Evolutionary conservation across 306 rosid genomes (phyloP).

Genomic region (Vigna reflexopilosa): DNA sequence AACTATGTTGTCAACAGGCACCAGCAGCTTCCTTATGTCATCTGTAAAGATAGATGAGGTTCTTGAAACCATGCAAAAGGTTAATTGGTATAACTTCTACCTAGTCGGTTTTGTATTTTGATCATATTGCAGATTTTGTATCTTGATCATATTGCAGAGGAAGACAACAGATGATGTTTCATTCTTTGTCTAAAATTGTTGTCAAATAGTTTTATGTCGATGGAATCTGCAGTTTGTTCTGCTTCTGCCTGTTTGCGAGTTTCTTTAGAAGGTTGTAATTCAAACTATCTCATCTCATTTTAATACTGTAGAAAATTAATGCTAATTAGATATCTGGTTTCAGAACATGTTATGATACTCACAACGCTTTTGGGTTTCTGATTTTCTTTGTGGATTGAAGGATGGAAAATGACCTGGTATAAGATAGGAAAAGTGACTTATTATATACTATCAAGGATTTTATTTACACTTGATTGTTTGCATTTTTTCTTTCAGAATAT

Average conservation of each 20-base stretch:
- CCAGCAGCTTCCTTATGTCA: constrained; percentile 2
- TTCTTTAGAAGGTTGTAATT: constrained; percentile 54
- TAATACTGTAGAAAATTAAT: constrained; percentile 42
- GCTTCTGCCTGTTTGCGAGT: constrained; percentile 25
- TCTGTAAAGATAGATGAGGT: constrained; percentile 52
- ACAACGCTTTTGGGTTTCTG: constrained; percentile 18
- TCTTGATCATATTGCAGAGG: constrained; percentile 32
- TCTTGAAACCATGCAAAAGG: constrained; percentile 21
- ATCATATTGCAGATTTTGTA: constrained; percentile 32
- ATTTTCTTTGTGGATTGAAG: background rate
- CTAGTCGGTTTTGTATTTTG: constrained; percentile 26
- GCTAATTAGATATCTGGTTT: constrained; percentile 46
- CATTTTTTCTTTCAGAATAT: background rate
- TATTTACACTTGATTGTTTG: background rate
- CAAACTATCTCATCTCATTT: constrained; percentile 39
- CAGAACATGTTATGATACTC: constrained; percentile 29
- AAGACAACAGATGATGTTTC: constrained; percentile 37
- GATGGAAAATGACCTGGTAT: background rate
- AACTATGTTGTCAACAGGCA: constrained; percentile 59
- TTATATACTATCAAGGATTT: background rate
- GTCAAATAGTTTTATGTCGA: background rate
- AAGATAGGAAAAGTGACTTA: background rate
- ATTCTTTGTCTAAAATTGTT: background rate
- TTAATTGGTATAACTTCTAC: constrained; percentile 28
- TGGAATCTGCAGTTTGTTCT: constrained; percentile 45